A percentile compares a stretch with the other conserved stretches of the same genome.
Evolutionary conservation across 2,329 filamentous ascomycete genomes (phyloP).

Genomic region (Myriosclerotinia scirpicola): DNA sequence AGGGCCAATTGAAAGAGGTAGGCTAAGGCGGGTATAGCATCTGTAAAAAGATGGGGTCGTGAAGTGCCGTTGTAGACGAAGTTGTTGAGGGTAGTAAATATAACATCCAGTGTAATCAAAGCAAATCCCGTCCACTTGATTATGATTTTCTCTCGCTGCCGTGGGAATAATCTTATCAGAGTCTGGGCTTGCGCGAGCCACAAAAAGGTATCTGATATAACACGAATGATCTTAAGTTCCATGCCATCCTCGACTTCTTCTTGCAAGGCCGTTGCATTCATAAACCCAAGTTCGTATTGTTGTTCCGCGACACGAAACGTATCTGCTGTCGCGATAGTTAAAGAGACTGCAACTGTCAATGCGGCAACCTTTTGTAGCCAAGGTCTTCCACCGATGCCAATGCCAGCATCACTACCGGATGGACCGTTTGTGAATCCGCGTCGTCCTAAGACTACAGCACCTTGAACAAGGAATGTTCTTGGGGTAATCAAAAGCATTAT

Average conservation of each 20-base stretch:
- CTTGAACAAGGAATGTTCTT: constrained; percentile 87
- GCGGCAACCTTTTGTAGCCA: constrained; percentile 87
- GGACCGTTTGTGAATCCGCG: constrained; percentile 84
- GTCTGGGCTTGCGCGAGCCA: constrained; percentile 98
- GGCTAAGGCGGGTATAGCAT: constrained; percentile 79
- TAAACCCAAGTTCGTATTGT: constrained; percentile 77
- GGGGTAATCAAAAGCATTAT: constrained; percentile 89
- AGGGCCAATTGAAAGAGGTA: constrained; percentile 72
- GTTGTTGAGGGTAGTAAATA: constrained; percentile 89
- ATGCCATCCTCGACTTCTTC: constrained; percentile 77
- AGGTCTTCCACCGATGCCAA: constrained; percentile 86
- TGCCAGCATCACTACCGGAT: constrained; percentile 63
- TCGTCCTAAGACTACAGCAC: constrained; percentile 75
- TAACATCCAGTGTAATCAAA: constrained; percentile 84
- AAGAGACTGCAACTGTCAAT: constrained; percentile 73
- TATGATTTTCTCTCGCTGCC: constrained; percentile 94
- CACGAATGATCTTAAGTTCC: constrained; percentile 84
- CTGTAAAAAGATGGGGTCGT: constrained; percentile 74
- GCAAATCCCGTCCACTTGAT: constrained; percentile 99
- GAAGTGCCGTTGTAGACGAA: constrained; percentile 64
- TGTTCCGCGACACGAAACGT: constrained; percentile 81
- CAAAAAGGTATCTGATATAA: constrained; percentile 93
- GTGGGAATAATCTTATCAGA: constrained; percentile 89
- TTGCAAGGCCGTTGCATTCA: constrained; percentile 76
- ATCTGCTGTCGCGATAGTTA: constrained; percentile 90